Conservation (phyloP, 306 rosid genomes). For the Carpinus viminea region DNA sequence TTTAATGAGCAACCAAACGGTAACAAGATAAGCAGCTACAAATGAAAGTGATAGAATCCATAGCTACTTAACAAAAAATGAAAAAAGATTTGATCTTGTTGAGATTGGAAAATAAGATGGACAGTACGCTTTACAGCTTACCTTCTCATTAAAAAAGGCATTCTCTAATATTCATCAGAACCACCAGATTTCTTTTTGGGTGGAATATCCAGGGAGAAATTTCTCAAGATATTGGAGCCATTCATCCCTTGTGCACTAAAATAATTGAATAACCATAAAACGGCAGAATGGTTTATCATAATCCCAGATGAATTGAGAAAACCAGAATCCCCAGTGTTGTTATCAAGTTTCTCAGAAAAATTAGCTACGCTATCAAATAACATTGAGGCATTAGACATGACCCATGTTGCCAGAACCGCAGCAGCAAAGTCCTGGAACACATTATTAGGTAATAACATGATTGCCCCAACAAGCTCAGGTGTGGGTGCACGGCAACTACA, state of each 20-base stretch:
- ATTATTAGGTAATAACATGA: slow-evolving; percentile 37
- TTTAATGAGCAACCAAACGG: too few species aligned
- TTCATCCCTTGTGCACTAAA: slow-evolving; percentile 28
- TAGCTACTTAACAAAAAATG: too few species aligned
- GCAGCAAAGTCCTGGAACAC: slow-evolving; percentile 25
- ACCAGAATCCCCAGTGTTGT: slow-evolving; percentile 6
- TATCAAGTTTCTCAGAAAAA: slow-evolving; percentile 26
- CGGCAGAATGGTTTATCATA: slow-evolving; percentile 31
- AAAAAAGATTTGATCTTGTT: not conserved
- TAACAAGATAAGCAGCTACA: too few species aligned
- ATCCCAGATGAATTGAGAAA: slow-evolving; percentile 11
- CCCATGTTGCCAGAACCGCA: slow-evolving; percentile 35
- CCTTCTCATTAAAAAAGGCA: not conserved
- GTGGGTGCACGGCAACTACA: slow-evolving; percentile 29
- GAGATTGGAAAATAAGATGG: not conserved
- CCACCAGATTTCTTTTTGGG: not conserved
- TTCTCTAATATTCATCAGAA: not conserved
- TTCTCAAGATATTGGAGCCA: slow-evolving; percentile 5
- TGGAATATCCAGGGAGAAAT: not conserved
- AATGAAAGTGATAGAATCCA: too few species aligned
- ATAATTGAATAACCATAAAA: slow-evolving; percentile 35
- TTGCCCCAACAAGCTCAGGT: slow-evolving; percentile 38
- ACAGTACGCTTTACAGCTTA: not conserved
- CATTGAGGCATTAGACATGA: slow-evolving; percentile 20
- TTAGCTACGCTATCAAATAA: slow-evolving; percentile 27